These are phyloP conservation scores for Osmanthus fragrans DNA, from an alignment of 257 asterid species.

Conservation along the genomic window DNA sequence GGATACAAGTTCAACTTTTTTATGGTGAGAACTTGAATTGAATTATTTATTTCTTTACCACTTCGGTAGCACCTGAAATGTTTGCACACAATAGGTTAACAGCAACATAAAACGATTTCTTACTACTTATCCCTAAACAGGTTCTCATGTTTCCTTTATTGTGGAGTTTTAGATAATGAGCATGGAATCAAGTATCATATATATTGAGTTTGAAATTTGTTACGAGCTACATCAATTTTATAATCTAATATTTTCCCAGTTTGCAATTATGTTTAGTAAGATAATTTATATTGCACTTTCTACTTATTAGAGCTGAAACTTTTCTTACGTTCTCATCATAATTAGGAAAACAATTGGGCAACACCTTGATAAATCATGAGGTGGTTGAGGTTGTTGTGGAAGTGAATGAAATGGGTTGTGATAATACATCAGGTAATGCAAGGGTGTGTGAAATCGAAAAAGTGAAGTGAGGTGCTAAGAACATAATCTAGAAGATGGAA, in stretches of 20 bases:
- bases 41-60: background rate
- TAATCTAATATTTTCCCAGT: background rate
- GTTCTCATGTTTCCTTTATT: background rate
- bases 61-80: background rate
- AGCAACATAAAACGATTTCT: background rate
- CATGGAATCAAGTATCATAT: background rate
- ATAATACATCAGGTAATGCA: background rate
- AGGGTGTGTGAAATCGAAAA: background rate
- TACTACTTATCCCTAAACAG: background rate
- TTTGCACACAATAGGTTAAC: constrained; percentile 7
- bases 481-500: background rate
- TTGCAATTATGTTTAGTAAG: background rate
- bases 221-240: background rate
- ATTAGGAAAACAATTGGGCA: constrained; percentile 17
- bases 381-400: background rate
- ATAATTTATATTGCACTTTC: background rate
- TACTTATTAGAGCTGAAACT: background rate
- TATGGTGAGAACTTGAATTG: constrained; percentile 1
- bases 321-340: background rate
- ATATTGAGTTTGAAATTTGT: background rate
- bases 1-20: constrained; percentile 9
- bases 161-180: background rate
- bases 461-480: background rate
- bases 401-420: background rate
- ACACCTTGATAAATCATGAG: constrained; percentile 4